phyloP scores from a whole-genome alignment of 1,139 yeast genomes.

The Wickerhamomyces sp. region DNA sequence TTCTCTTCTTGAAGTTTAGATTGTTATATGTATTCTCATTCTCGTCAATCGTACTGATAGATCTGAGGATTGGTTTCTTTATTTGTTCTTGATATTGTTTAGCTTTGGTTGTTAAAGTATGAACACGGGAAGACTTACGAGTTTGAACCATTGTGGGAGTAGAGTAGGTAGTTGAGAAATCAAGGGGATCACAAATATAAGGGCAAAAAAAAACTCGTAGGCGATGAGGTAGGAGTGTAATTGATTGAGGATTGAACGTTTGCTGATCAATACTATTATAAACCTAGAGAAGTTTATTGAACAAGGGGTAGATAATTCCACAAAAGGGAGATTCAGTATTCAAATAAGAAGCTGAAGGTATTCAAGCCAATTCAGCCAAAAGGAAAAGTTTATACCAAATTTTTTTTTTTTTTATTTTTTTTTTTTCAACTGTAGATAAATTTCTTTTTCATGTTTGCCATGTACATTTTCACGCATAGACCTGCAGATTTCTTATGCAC shows the following conservation, averaged over 20 bases:
- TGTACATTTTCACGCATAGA: neutral
- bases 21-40: constrained; percentile 24
- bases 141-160: constrained; percentile 15
- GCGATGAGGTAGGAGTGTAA: too few relatives aligned
- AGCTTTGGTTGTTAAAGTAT: constrained; percentile 22
- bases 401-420: constrained; percentile 1
- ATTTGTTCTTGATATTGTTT: constrained; percentile 19
- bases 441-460: neutral
- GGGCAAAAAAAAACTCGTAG: too few relatives aligned
- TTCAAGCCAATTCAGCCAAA: too few relatives aligned
- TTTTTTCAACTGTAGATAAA: neutral
- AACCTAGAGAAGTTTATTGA: too few relatives aligned
- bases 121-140: constrained; percentile 25
- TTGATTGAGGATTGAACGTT: too few relatives aligned
- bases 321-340: too few relatives aligned
- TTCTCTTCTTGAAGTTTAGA: constrained; percentile 23
- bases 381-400: neutral
- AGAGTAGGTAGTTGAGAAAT: too few relatives aligned
- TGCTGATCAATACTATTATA: too few relatives aligned
- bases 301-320: too few relatives aligned
- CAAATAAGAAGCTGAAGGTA: too few relatives aligned
- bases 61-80: constrained; percentile 23
- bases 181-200: too few relatives aligned
- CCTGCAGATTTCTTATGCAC: too few relatives aligned
- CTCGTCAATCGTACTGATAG: constrained; percentile 23